Conservation (phyloP, 176 grass and related monocot genomes). For the Oryza punctata region DNA sequence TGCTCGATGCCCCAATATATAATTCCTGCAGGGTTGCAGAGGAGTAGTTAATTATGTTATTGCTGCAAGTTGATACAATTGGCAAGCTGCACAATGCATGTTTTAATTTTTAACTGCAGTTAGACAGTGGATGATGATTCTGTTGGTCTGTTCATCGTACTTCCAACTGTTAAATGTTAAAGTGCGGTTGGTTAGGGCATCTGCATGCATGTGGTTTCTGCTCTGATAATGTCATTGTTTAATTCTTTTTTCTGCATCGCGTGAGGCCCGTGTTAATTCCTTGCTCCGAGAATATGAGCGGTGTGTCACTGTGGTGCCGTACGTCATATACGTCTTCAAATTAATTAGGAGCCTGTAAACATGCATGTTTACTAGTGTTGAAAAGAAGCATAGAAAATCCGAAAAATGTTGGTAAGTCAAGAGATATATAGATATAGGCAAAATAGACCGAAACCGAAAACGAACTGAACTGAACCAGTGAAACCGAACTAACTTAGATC, state of each 20-base stretch:
- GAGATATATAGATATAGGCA: no score
- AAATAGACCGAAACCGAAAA: no score
- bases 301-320: background rate
- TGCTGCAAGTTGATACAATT: constrained; percentile 10
- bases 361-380: no score
- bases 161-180: constrained; percentile 33
- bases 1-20: constrained; percentile 20
- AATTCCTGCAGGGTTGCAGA: background rate
- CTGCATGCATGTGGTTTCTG: constrained; percentile 22
- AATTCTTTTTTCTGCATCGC: background rate
- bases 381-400: no score
- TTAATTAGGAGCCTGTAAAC: no score
- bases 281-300: background rate
- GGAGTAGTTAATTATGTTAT: background rate
- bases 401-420: no score
- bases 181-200: background rate
- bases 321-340: no score
- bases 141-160: constrained; percentile 41
- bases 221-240: constrained; percentile 30
- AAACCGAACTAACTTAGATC: no score
- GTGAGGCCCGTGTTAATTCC: background rate
- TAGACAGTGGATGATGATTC: constrained; percentile 14
- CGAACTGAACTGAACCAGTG: no score
- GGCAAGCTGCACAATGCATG: constrained; percentile 6
- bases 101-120: background rate